phyloP scores from a whole-genome alignment of 2,329 filamentous ascomycete genomes.

The Colletotrichum noveboracense region DNA sequence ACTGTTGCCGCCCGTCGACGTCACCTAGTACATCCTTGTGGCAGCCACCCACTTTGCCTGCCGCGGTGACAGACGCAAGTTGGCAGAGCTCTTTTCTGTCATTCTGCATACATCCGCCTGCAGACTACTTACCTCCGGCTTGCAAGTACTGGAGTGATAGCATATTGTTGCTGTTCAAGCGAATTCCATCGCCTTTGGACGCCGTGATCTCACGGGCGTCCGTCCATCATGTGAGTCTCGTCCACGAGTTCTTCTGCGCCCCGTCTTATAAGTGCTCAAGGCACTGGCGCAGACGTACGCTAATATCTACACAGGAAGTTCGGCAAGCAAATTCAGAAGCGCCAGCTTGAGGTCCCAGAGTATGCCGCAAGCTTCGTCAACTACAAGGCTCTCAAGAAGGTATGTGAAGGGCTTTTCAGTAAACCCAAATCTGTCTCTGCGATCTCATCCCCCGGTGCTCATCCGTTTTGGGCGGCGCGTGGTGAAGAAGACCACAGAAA shows the following conservation, averaged over 20 bases:
- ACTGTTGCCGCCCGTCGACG: constrained; percentile 2
- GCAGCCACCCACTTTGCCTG: constrained; percentile 5
- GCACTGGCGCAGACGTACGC: background rate
- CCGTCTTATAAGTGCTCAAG: background rate
- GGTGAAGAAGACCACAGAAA: background rate
- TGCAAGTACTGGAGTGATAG: background rate
- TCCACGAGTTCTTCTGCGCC: background rate
- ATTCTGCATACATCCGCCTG: background rate
- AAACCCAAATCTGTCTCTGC: background rate
- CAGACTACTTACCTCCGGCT: background rate
- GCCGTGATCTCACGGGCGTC: constrained; percentile 14
- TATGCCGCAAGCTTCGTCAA: constrained; percentile 99
- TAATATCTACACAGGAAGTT: constrained; percentile 78
- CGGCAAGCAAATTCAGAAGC: constrained; percentile 98
- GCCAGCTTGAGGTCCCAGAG: constrained; percentile 98
- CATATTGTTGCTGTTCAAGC: background rate
- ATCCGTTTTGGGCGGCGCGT: background rate
- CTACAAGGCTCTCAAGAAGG: constrained; percentile 99
- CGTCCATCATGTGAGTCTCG: constrained; percentile 14
- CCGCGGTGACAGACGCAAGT: background rate
- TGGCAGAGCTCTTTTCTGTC: constrained; percentile 3
- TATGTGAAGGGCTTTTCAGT: constrained; percentile 42
- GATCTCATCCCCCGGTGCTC: background rate
- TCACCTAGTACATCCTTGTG: constrained; percentile 13
- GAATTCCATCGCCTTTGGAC: background rate